These are phyloP conservation scores for Populus hybrid DNA, from an alignment of 441 rosid species.

Conservation along the genomic window DNA sequence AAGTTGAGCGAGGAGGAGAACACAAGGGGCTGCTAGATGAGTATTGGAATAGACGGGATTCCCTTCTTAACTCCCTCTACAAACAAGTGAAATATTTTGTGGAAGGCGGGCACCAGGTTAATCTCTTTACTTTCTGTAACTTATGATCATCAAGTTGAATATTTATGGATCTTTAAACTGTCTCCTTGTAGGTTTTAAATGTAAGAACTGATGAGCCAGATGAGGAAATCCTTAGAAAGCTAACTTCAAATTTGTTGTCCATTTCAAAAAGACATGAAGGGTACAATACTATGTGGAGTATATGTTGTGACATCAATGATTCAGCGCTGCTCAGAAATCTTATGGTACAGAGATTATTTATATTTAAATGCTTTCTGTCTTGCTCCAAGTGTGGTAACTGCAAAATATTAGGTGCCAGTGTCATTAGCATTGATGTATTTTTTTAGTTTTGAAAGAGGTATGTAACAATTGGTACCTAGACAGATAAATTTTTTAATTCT, in stretches of 20 bases:
- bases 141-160: conserved; percentile 8
- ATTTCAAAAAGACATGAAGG: conserved; percentile 85
- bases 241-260: conserved; percentile 64
- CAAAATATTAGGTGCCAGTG: conserved; percentile 4
- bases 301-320: conserved; percentile 88
- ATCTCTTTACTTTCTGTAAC: conserved; percentile 6
- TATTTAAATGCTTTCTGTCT: conserved; percentile 2
- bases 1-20: conserved; percentile 44
- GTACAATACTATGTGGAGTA: conserved; percentile 78
- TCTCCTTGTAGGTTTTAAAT: conserved; percentile 45
- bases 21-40: conserved; percentile 43
- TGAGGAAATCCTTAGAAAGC: conserved; percentile 51
- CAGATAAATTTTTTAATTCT: background rate
- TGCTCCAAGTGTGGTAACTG: conserved; percentile 1
- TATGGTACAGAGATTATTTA: background rate
- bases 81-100: conserved; percentile 55
- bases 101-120: conserved; percentile 56
- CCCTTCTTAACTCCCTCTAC: conserved; percentile 70
- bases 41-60: conserved; percentile 78
- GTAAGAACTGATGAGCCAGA: conserved; percentile 38
- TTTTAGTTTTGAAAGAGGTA: background rate
- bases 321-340: conserved; percentile 55
- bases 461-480: background rate
- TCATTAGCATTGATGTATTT: background rate
- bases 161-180: conserved; percentile 1